Base-by-base conservation (phyloP, 2,329 filamentous ascomycete species). In the Claviceps sorghi region DNA sequence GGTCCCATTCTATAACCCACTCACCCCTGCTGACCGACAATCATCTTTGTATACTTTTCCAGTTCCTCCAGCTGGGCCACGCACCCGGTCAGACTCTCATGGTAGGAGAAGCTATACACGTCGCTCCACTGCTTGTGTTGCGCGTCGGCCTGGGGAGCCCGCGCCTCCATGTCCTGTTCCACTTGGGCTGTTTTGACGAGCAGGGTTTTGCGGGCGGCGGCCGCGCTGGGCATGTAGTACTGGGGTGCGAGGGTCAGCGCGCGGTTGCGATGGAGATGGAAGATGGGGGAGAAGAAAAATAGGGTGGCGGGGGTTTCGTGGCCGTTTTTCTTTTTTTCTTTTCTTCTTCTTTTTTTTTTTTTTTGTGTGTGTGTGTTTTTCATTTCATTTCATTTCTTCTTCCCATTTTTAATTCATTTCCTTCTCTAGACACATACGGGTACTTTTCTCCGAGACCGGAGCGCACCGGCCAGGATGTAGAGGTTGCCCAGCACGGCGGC, bases 401-500 rank as follows among this genome's bases (percentile, higher is more conserved):
- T 36, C 13, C 13, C 15, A 2, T 36, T 36, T 36, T 15, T 36
- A n/a, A n/a, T n/a, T n/a, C n/a, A n/a, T n/a, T n/a, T n/a, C n/a
- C n/a, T n/a, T n/a, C n/a, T n/a, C n/a, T n/a, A n/a, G 26, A 26
- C 26, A 60, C 70, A 58, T 60, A 74, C 71, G 5, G 76, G 76
- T 2, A 79, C 74, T 58, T 70, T 72, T 29, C 69, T 65, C 47
- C 72, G 67, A 0, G 73, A 72, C 36, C 75, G 67, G 41, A 82
- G 61, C 6, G 78, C 78, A 0, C 76, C 76, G 0, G 77, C 76
- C 1, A 82, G 66, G 44, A 79, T 70, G 58, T 80, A 81, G 3
- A 82, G 59, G 57, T 80, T 80, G 54, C 75, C 76, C 4, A 82
- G 62, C 21, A 81, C 73, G 2, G 74, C 68, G 4, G 78, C 78